A percentile compares a stretch with the other conserved stretches of the same genome.
Conservation (phyloP, 176 grass and related monocot genomes). For the Aegilops bicornis region DNA sequence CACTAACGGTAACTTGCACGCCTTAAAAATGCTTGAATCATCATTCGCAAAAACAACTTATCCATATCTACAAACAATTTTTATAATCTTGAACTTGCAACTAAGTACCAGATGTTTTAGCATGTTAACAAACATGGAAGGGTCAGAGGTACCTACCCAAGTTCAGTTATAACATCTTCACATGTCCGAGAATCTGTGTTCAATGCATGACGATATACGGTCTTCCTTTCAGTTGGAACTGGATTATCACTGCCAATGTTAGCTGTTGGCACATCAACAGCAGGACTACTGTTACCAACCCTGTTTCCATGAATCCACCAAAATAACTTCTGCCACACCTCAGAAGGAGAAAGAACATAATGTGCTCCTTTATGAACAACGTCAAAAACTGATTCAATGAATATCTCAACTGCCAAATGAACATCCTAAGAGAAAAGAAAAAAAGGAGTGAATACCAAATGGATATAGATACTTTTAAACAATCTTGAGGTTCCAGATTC, state of each 20-base stretch:
- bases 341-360: slow-evolving; percentile 86
- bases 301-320: slow-evolving; percentile 54
- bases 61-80: slow-evolving; percentile 19
- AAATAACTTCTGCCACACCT: slow-evolving; percentile 68
- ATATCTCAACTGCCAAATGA: slow-evolving; percentile 92
- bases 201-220: slow-evolving; percentile 66
- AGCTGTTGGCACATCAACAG: slow-evolving; percentile 55
- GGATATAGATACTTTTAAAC: slow-evolving; percentile 3
- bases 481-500: slow-evolving; percentile 7
- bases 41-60: not conserved
- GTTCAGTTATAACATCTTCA: slow-evolving; percentile 94
- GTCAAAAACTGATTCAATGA: slow-evolving; percentile 92
- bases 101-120: slow-evolving; percentile 16
- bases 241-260: slow-evolving; percentile 75
- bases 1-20: not conserved
- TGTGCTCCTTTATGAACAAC: slow-evolving; percentile 77
- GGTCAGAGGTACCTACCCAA: slow-evolving; percentile 58
- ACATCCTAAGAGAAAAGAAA: slow-evolving; percentile 58
- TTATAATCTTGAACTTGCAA: slow-evolving; percentile 6
- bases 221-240: slow-evolving; percentile 58
- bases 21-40: not conserved
- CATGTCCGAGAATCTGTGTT: slow-evolving; percentile 95
- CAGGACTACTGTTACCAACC: slow-evolving; percentile 30
- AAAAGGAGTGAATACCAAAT: not conserved
- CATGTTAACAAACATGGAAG: slow-evolving; percentile 25